Percentiles rank a stretch among this genome's conserved stretches.
phyloP scores from a whole-genome alignment of 2,329 filamentous ascomycete species.

The Hypomyces perniciosus region DNA sequence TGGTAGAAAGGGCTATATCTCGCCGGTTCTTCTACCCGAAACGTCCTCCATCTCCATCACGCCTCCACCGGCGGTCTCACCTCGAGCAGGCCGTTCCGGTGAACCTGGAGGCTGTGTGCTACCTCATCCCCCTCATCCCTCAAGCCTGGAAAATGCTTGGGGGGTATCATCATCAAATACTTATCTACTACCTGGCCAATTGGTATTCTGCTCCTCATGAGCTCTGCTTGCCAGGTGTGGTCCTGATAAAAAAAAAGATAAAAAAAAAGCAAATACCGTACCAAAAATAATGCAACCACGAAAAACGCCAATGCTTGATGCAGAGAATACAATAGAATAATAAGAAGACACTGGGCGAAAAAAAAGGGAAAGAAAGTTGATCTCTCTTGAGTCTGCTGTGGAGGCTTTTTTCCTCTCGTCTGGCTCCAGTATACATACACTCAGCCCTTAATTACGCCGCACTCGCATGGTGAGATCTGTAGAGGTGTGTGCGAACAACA shows the following conservation, averaged over 20 bases:
- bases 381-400: too few relatives aligned
- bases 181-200: too few relatives aligned
- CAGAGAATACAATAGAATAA: background rate
- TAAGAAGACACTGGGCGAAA: background rate
- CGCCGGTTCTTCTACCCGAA: background rate
- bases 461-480: too few relatives aligned
- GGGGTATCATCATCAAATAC: too few relatives aligned
- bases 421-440: background rate
- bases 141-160: too few relatives aligned
- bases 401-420: background rate
- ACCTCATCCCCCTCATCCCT: background rate
- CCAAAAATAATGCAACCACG: background rate
- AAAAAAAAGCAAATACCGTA: background rate
- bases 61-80: background rate
- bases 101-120: background rate
- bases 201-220: too few relatives aligned
- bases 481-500: too few relatives aligned
- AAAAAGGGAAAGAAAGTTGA: background rate
- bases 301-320: background rate
- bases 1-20: background rate
- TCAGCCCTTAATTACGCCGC: too few relatives aligned
- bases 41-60: background rate
- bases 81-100: background rate
- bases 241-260: background rate
- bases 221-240: too few relatives aligned